A percentile compares a stretch with the other conserved stretches of the same genome.
phyloP scores from a whole-genome alignment of 2,329 filamentous ascomycete species.

The Volutella citrinella region DNA sequence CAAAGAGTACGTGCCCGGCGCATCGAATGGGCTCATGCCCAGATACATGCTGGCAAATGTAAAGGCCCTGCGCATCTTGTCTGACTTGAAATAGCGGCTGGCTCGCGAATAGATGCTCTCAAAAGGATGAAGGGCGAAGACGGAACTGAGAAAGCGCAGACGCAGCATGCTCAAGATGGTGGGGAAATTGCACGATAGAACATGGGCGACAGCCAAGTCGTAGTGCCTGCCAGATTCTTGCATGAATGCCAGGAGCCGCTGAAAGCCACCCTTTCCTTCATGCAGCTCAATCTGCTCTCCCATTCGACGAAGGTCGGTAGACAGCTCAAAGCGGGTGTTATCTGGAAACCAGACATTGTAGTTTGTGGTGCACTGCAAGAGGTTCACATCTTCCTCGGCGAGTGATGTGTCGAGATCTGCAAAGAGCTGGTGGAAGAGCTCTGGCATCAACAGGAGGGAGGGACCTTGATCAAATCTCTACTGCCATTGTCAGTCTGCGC shows the following conservation, averaged over 20 bases:
- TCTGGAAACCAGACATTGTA: slow-evolving; percentile 74
- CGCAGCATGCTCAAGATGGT: slow-evolving; percentile 54
- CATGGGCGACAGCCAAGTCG: slow-evolving; percentile 63
- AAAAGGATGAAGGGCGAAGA: slow-evolving; percentile 65
- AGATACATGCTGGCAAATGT: slow-evolving; percentile 82
- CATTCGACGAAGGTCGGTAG: slow-evolving; percentile 68
- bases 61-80: slow-evolving; percentile 66
- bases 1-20: slow-evolving; percentile 70
- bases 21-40: slow-evolving; percentile 76
- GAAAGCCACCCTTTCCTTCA: slow-evolving; percentile 69
- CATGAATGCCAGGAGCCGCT: slow-evolving; percentile 65
- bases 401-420: slow-evolving; percentile 65
- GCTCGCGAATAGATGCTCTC: slow-evolving; percentile 67
- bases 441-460: slow-evolving; percentile 68
- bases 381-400: slow-evolving; percentile 61
- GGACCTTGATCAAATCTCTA: slow-evolving; percentile 75
- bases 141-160: slow-evolving; percentile 54
- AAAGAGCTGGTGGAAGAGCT: slow-evolving; percentile 68
- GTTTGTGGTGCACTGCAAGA: slow-evolving; percentile 72
- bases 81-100: slow-evolving; percentile 65
- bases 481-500: too few species aligned
- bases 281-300: slow-evolving; percentile 69
- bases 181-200: slow-evolving; percentile 67
- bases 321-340: slow-evolving; percentile 59
- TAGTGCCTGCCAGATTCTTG: slow-evolving; percentile 68